Base-by-base conservation (phyloP, 352 stramenopile species). In the Globisporangium sylvaticum region DNA sequence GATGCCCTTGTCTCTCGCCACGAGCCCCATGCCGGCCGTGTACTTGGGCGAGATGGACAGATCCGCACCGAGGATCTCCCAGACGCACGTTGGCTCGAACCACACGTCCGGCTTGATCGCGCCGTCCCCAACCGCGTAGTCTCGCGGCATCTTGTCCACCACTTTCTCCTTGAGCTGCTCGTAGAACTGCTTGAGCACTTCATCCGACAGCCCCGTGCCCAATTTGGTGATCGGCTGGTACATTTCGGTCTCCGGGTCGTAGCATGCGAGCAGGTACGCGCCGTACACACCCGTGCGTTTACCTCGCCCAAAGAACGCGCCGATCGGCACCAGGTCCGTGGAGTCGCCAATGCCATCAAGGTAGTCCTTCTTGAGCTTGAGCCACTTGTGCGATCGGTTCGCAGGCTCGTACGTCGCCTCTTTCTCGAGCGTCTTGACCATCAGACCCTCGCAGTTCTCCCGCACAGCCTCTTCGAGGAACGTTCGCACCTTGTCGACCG, bases 301-400 rank as follows among this genome's bases (percentile, higher is more conserved):
- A 52, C 97, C 91, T 7, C 85, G 80, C 4, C 98, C 98, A 64
- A 98, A 86, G 79, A 98, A 99, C 10, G 96, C 98, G n/a, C 97
- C 98, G 54, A 99, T 95, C 2, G 97, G 97, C 31, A 99, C 98
- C 24, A 99, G 79, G 75, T 99, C 98, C 1, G 98, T 91, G 10
- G 96, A 99, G 76, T 99, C 98, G 8, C 96, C 97, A 50, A 99
- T 94, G 24, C 96, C 97, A 27, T 99, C 96, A 1, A 99, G 75
- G 67, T 99, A 99, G 78, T 99, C 98, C 75, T 99, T 99, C 80
- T 99, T 99, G 7, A 99, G 87, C 75, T 99, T 99, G 52, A 99
- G 85, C 98, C 98, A 99, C 76, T 99, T 99, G 64, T 99, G 86
- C 9, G 96, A 99, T 44, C 97, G 90, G 67, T 97, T 98, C 7